Percentiles rank a stretch among this genome's conserved stretches.
These are phyloP conservation scores for Phytophthora pistaciae DNA, from an alignment of 352 stramenopile species.

Conservation along the genomic window DNA sequence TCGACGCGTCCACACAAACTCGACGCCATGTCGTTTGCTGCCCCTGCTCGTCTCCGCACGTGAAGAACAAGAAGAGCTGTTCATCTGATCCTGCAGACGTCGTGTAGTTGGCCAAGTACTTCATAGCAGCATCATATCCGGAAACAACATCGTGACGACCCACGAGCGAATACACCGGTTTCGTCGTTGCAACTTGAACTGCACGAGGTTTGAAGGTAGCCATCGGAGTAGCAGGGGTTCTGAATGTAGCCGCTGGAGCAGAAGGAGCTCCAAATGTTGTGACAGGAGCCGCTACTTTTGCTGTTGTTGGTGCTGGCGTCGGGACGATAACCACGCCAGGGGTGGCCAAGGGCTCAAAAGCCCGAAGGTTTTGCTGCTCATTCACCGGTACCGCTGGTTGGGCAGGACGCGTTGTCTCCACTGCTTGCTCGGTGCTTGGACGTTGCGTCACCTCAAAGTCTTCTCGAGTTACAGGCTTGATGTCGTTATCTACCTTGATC, in stretches of 20 bases:
- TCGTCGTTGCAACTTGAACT: background rate
- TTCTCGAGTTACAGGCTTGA: conserved; percentile 7
- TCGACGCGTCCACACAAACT: conserved; percentile 54
- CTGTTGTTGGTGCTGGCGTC: background rate
- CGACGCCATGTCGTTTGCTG: conserved; percentile 52
- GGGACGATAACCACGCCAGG: conserved; percentile 14
- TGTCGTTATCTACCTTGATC: conserved; percentile 7
- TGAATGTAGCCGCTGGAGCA: background rate
- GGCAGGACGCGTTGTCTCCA: background rate
- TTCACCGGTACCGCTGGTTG: background rate
- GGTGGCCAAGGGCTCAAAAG: conserved; percentile 11
- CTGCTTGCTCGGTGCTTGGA: background rate
- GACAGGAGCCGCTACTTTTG: background rate
- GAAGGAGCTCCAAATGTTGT: conserved; percentile 3
- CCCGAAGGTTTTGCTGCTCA: conserved; percentile 24
- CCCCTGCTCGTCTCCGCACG: conserved; percentile 65
- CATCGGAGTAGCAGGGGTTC: conserved; percentile 2
- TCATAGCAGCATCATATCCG: conserved; percentile 59
- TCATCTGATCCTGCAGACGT: conserved; percentile 38
- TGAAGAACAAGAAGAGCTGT: conserved; percentile 77
- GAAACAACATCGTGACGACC: conserved; percentile 56
- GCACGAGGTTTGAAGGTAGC: conserved; percentile 26
- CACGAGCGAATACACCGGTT: conserved; percentile 25
- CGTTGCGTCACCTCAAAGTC: background rate
- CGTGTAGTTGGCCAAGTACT: conserved; percentile 59